Base-by-base conservation (phyloP, 257 asterid genomes). In the Avicennia marina region DNA sequence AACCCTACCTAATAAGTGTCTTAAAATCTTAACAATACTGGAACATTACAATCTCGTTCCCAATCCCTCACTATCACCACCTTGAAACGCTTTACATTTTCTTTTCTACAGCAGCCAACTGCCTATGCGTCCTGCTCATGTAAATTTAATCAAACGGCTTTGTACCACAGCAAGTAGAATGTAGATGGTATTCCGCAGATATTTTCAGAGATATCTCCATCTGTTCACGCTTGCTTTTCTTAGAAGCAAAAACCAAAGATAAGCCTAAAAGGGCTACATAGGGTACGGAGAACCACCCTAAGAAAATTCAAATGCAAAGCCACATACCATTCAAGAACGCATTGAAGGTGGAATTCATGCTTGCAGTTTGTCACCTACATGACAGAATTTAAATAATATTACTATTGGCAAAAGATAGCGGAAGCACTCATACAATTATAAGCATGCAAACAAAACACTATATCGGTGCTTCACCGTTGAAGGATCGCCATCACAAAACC, bases 301-400 rank as follows among this genome's bases (percentile, higher is more conserved):
- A 46, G 2, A 4, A 51, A 9, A 27, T 21, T 52, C 24, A 56
- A 36, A 56, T 26, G 55, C 22, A 31, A 49, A 42, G 6, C 11
- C 20, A 32, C 87, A 21, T 73, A 86, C 97, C 97, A 90, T 73
- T 90, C 97, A 33, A 90, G 90, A 69, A 90, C 64, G 72, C 97
- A 90, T 45, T 90, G 97, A 47, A 90, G 95, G 67, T 90, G 97
- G 72, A 81, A 89, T 61, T 86, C 95, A 68, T 86, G 95, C 76
- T 75, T 83, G 84, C 95, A 89, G 69, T 67, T 72, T 20, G 95
- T 86, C 73, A 82, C 81, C 95, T 90, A 25, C 58, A 68, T 25
- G 19, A 48, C 42, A 53, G 32, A 7, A 60, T 55, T 16, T 20
- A 55, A 26, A 33, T 48, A 41, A 51, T 58, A 33, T 60, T 59